Conservation (phyloP, 805 yeast species). For the Myxozyma vanderwaltii region DNA sequence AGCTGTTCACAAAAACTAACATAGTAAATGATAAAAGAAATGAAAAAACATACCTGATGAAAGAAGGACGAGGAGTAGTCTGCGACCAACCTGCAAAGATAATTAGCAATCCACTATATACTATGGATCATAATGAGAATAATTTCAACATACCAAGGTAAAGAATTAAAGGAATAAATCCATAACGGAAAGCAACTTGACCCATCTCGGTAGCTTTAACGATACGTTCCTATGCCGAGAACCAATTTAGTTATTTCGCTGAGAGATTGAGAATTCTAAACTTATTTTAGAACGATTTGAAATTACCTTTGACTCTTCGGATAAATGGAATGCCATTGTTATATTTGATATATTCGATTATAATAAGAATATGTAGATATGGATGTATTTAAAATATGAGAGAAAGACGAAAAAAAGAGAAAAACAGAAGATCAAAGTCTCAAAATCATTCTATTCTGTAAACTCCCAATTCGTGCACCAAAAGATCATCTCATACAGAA, state of each 20-base stretch:
- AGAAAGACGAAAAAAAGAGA: background rate
- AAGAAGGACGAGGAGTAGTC: slow-evolving; percentile 79
- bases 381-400: background rate
- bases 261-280: background rate
- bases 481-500: too few relatives aligned
- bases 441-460: too few relatives aligned
- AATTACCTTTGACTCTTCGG: slow-evolving; percentile 49
- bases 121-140: too few relatives aligned
- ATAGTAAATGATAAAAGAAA: too few relatives aligned
- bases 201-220: slow-evolving; percentile 78
- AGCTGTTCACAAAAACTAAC: background rate
- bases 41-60: slow-evolving; percentile 63
- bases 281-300: background rate
- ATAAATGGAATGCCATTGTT: slow-evolving; percentile 40
- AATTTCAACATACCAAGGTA: slow-evolving; percentile 58
- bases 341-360: background rate
- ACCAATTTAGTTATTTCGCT: background rate
- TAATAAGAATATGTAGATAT: background rate
- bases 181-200: slow-evolving; percentile 88
- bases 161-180: slow-evolving; percentile 93
- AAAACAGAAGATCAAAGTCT: too few relatives aligned
- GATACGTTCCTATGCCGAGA: slow-evolving; percentile 73
- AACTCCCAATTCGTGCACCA: too few relatives aligned
- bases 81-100: slow-evolving; percentile 59
- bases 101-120: background rate